These are phyloP conservation scores for Trichoderma aggressivum DNA, from an alignment of 2,329 filamentous ascomycete genomes.

Conservation along the genomic window DNA sequence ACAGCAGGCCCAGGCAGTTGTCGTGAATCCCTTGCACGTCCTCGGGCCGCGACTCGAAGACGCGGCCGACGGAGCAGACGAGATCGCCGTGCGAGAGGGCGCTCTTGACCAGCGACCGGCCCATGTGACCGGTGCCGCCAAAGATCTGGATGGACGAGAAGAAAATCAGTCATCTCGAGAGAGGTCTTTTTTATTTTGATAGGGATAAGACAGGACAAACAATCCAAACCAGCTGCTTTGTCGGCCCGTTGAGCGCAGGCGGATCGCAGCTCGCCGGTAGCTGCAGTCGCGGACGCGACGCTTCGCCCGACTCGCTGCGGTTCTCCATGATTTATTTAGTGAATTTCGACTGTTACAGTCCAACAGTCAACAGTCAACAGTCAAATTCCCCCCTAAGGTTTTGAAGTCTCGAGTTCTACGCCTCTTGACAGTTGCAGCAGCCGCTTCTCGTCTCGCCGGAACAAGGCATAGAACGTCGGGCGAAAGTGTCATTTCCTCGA, in stretches of 20 bases:
- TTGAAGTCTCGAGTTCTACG: background rate
- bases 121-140: conserved; percentile 96
- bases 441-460: background rate
- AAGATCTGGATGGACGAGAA: conserved; percentile 61
- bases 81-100: conserved; percentile 77
- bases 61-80: conserved; percentile 81
- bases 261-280: conserved; percentile 86
- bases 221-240: conserved; percentile 82
- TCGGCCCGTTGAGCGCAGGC: conserved; percentile 65
- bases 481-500: background rate
- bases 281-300: conserved; percentile 33
- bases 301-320: conserved; percentile 18
- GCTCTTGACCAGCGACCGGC: conserved; percentile 80
- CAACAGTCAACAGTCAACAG: too few species aligned
- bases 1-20: conserved; percentile 77
- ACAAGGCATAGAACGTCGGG: background rate
- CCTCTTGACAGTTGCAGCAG: conserved; percentile 6
- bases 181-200: background rate
- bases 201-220: conserved; percentile 49
- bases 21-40: conserved; percentile 69
- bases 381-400: background rate
- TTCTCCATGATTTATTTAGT: conserved; percentile 6
- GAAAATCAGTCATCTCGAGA: background rate
- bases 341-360: too few species aligned
- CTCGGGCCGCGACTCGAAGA: conserved; percentile 69